Percentiles rank a stretch among this genome's conserved stretches.
phyloP scores from a whole-genome alignment of 768 basidiomycete species.

The Naganishia vishniacii region DNA sequence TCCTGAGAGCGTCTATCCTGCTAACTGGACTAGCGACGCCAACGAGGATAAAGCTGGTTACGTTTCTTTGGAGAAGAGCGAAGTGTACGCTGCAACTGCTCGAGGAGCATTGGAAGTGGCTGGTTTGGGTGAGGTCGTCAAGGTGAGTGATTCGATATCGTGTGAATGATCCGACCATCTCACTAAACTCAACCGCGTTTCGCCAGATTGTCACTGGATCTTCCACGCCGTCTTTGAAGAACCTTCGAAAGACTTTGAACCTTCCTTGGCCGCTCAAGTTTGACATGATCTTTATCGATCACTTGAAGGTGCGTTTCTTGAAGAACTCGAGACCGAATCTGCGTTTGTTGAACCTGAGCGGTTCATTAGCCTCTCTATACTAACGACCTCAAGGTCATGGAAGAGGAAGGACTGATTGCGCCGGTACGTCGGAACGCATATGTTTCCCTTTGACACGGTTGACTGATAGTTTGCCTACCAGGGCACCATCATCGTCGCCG shows the following conservation, averaged over 20 bases:
- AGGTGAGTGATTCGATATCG: slow-evolving; percentile 33
- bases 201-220: slow-evolving; percentile 38
- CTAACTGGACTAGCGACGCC: slow-evolving; percentile 33
- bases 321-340: no score
- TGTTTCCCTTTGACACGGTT: not conserved
- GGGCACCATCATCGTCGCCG: slow-evolving; percentile 46
- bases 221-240: slow-evolving; percentile 36
- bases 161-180: not conserved
- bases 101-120: slow-evolving; percentile 38
- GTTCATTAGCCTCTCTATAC: slow-evolving; percentile 40
- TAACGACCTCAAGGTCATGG: slow-evolving; percentile 44
- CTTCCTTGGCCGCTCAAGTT: slow-evolving; percentile 38
- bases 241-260: slow-evolving; percentile 38
- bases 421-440: slow-evolving; percentile 31
- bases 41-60: slow-evolving; percentile 41
- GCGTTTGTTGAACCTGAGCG: no score
- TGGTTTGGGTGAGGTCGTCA: slow-evolving; percentile 39
- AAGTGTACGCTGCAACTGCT: slow-evolving; percentile 42
- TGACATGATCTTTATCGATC: slow-evolving; percentile 47
- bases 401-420: slow-evolving; percentile 44
- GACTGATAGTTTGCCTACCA: not conserved
- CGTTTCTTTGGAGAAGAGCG: slow-evolving; percentile 42
- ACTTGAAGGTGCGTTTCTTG: slow-evolving; percentile 33
- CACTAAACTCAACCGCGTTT: no score
- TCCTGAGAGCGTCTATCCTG: slow-evolving; percentile 35